Percentiles rank a stretch among this genome's conserved stretches.
Evolutionary conservation across 352 stramenopile species (phyloP).

Genomic region (Phytophthora megakarya): DNA sequence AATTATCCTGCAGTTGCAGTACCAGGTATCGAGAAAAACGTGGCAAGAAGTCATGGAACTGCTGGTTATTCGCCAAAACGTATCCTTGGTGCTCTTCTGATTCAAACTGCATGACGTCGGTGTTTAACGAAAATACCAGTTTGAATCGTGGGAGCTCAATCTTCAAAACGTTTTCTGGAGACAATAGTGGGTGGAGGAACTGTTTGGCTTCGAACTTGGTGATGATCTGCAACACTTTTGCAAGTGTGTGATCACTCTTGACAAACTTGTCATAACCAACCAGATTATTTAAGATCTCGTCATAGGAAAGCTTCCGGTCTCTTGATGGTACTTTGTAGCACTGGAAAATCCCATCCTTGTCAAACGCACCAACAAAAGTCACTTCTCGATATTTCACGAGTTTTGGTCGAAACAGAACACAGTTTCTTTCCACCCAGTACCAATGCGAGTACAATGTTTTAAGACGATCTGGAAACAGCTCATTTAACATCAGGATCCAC

Average conservation of each 20-base stretch:
- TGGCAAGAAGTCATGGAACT: slow-evolving; percentile 46
- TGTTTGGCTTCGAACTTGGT: slow-evolving; percentile 53
- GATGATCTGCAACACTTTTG: slow-evolving; percentile 22
- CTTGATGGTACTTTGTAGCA: slow-evolving; percentile 45
- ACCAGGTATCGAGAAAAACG: slow-evolving; percentile 50
- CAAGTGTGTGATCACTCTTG: slow-evolving; percentile 5
- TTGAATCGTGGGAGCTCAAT: slow-evolving; percentile 54
- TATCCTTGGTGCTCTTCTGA: slow-evolving; percentile 52
- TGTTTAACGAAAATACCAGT: slow-evolving; percentile 43
- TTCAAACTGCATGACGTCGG: slow-evolving; percentile 15
- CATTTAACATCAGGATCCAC: slow-evolving; percentile 36
- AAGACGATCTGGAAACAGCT: slow-evolving; percentile 35
- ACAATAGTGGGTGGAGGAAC: slow-evolving; percentile 42
- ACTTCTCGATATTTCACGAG: slow-evolving; percentile 22
- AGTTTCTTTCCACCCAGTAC: slow-evolving; percentile 52
- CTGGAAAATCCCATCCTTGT: not conserved
- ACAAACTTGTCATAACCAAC: slow-evolving; percentile 37
- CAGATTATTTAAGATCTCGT: slow-evolving; percentile 16
- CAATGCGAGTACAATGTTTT: slow-evolving; percentile 48
- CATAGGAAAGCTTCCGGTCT: slow-evolving; percentile 25
- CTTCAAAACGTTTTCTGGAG: slow-evolving; percentile 24
- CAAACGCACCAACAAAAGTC: slow-evolving; percentile 30
- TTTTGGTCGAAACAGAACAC: slow-evolving; percentile 44
- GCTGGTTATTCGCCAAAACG: slow-evolving; percentile 37
- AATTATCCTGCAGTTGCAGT: slow-evolving; percentile 18